phyloP scores from a whole-genome alignment of 306 rosid genomes.

The Pachyrhizus erosus region DNA sequence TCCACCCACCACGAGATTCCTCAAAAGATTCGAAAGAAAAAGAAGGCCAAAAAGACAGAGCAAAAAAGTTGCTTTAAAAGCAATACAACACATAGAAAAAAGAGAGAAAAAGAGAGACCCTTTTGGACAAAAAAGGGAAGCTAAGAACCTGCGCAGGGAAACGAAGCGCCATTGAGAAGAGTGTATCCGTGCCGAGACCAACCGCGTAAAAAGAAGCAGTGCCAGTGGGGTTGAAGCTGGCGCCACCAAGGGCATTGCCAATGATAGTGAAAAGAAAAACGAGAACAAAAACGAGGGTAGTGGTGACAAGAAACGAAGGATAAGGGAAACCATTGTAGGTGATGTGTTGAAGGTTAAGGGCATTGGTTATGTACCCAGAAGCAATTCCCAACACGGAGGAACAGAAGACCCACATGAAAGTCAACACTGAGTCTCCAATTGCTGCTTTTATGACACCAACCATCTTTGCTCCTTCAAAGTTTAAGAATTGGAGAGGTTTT shows the following conservation, averaged over 20 bases:
- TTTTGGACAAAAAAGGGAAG: neutral
- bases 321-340: conserved; percentile 50
- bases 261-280: conserved; percentile 64
- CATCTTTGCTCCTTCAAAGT: conserved; percentile 30
- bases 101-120: neutral
- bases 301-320: conserved; percentile 66
- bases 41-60: neutral
- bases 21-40: neutral
- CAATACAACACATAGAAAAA: neutral
- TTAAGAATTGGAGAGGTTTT: neutral
- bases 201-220: conserved; percentile 80
- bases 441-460: conserved; percentile 63
- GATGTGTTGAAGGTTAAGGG: conserved; percentile 49
- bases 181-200: conserved; percentile 75
- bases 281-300: conserved; percentile 62
- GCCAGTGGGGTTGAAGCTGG: conserved; percentile 91
- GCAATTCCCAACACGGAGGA: conserved; percentile 71
- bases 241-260: conserved; percentile 78
- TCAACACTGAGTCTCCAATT: conserved; percentile 68
- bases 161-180: conserved; percentile 83
- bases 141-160: conserved; percentile 88
- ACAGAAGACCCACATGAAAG: conserved; percentile 75
- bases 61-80: conserved; percentile 18
- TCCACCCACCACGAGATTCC: neutral
- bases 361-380: conserved; percentile 44